Conservation (phyloP, 495 filamentous ascomycete genomes). For the Penicillium bialowiezense region DNA sequence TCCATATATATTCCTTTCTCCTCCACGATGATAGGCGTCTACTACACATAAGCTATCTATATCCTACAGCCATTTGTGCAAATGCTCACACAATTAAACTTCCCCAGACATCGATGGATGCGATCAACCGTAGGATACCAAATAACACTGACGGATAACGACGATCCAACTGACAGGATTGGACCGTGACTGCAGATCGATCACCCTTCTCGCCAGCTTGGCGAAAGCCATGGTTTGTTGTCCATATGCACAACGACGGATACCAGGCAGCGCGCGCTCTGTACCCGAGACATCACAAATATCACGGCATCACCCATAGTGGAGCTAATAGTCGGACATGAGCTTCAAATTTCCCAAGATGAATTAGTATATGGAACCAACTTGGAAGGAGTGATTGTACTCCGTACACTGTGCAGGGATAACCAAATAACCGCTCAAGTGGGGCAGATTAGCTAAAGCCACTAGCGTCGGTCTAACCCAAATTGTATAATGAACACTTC, state of each 20-base stretch:
- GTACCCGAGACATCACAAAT: background rate
- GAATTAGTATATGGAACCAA: too few species aligned
- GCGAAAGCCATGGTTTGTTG: background rate
- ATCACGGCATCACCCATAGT: background rate
- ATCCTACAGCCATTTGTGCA: too few species aligned
- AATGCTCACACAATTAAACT: too few species aligned
- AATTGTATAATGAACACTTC: slow-evolving; percentile 4
- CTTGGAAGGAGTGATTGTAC: too few species aligned
- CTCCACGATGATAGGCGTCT: too few species aligned
- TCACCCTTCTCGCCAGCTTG: background rate
- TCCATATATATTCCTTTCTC: too few species aligned
- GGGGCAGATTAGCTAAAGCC: background rate
- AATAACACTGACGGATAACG: background rate
- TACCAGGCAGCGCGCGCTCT: background rate
- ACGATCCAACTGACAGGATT: background rate
- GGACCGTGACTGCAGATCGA: slow-evolving; percentile 1
- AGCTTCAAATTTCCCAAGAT: background rate
- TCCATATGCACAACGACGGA: background rate
- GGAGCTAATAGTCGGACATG: background rate
- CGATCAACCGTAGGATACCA: background rate
- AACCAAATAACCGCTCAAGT: background rate
- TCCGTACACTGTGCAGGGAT: too few species aligned
- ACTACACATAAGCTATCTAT: too few species aligned
- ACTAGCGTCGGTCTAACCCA: background rate
- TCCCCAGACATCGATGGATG: background rate